A percentile compares a stretch with the other conserved stretches of the same genome.
Conservation (phyloP, 108 stramenopile genomes). For the Schizochytrium sp. region DNA sequence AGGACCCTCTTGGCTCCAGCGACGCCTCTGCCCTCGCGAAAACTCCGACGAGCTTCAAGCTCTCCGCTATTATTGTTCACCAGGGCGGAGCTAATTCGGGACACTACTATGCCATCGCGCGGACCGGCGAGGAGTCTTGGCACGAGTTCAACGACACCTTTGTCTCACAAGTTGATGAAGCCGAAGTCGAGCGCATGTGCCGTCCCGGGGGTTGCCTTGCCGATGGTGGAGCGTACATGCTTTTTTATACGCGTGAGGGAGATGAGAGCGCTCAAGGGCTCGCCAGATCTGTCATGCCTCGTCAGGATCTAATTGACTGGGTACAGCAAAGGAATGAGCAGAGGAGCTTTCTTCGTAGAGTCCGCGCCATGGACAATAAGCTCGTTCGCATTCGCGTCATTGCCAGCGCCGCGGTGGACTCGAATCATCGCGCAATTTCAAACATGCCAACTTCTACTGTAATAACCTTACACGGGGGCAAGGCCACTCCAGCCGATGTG, state of each 20-base stretch:
- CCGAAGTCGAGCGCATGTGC: neutral
- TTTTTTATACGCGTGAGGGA: neutral
- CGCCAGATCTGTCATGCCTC: neutral
- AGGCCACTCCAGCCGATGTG: neutral
- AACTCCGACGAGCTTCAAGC: neutral
- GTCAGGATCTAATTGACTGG: neutral
- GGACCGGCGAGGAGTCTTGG: neutral
- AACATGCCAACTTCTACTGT: neutral
- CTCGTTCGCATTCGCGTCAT: neutral
- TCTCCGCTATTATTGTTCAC: neutral
- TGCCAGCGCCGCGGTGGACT: neutral
- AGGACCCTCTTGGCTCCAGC: neutral
- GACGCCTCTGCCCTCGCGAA: neutral
- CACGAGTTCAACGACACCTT: neutral
- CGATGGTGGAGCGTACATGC: constrained; percentile 3
- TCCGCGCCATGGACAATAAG: neutral
- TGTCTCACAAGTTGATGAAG: neutral
- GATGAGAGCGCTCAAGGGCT: neutral
- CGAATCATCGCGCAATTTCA: too few relatives aligned
- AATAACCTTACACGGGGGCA: neutral
- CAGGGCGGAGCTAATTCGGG: neutral
- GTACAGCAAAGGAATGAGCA: neutral
- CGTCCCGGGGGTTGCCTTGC: neutral
- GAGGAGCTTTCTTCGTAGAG: neutral
- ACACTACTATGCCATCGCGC: neutral